Base-by-base conservation (phyloP, 805 yeast species). In the Metschnikowia lachancei region DNA sequence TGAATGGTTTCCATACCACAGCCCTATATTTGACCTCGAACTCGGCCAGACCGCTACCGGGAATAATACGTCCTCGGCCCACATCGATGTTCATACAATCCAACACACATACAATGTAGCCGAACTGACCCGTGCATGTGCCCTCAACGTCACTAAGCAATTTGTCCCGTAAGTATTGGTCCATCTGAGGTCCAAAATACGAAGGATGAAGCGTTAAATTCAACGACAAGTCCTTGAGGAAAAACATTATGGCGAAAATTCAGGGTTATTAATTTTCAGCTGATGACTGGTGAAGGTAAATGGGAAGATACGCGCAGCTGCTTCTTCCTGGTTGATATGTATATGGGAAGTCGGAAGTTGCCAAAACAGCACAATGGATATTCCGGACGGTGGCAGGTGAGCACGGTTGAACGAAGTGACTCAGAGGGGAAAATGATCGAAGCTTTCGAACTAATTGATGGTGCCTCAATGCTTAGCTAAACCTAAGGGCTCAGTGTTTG, bases 41-140 rank as follows among this genome's bases (percentile, higher is more conserved):
- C 67, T 90, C 97, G 0, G 99, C 98, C 59, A 90, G 83, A 2
- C 99, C 99, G 47, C 84, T 82, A 19, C 91, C 84, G 2, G 98
- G 96, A 36, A 94, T 78, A 53, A 94, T 87, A 57, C 87, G 76
- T 16, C 99, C 99, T 57, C 89, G 85, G 39, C 97, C 99, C 30
- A 94, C 95, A 62, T 94, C 97, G 47, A 94, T 89, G 55, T 84
- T 80, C 85, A 88, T 89, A 55, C 95, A 88, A 63, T 94, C 98
- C 63, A 94, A 75, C 36, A 94, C 99, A 69, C 97, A 92, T 47
- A 94, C 84, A 55, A 94, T 94, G 66, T 94, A 94, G 12, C 99
- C 99, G 72, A 94, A 94, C 67, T 94, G 96, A 59, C 99, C 99
- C 0, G 98, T 91, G 70, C 98, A 94, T 1, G 98, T 90, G 20